Percentiles rank a stretch among this genome's conserved stretches.
phyloP scores from a whole-genome alignment of 2,329 filamentous ascomycete species.

The Lojkania enalia region DNA sequence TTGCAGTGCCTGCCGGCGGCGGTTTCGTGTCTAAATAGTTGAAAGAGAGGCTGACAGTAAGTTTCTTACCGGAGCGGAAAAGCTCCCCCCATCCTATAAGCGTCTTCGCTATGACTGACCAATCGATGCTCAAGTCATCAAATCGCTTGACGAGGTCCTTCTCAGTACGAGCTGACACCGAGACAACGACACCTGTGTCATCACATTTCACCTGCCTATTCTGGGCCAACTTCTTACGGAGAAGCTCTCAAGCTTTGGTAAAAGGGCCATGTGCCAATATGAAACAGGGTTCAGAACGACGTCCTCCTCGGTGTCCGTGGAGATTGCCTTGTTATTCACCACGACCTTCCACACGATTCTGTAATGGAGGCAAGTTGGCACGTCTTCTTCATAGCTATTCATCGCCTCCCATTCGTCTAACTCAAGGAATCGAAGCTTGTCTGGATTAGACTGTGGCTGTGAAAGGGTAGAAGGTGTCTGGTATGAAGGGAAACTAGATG shows the following conservation, averaged over 20 bases:
- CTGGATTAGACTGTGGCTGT: too few species aligned
- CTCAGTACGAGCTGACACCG: slow-evolving; percentile 27
- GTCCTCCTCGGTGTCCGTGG: slow-evolving; percentile 31
- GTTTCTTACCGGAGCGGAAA: slow-evolving; percentile 33
- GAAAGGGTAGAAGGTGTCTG: too few species aligned
- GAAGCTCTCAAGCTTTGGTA: slow-evolving; percentile 13
- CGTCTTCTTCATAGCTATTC: slow-evolving; percentile 20
- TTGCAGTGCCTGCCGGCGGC: neutral
- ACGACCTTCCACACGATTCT: slow-evolving; percentile 32
- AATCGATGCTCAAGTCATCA: slow-evolving; percentile 31
- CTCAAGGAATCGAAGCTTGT: slow-evolving; percentile 9
- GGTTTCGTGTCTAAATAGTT: slow-evolving; percentile 36
- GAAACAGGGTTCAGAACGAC: slow-evolving; percentile 24
- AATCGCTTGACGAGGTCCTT: slow-evolving; percentile 35
- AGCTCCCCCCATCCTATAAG: slow-evolving; percentile 27
- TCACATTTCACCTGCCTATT: slow-evolving; percentile 12
- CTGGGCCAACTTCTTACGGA: slow-evolving; percentile 14
- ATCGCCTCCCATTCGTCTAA: slow-evolving; percentile 20
- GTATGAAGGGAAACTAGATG: too few species aligned
- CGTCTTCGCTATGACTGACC: slow-evolving; percentile 34
- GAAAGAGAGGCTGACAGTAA: slow-evolving; percentile 34
- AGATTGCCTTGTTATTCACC: slow-evolving; percentile 24
- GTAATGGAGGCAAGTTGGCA: slow-evolving; percentile 29
- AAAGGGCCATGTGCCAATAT: slow-evolving; percentile 14
- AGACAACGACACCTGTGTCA: slow-evolving; percentile 24